Evolutionary conservation across 352 stramenopile genomes (phyloP).

Genomic region (Peronospora farinosa): DNA sequence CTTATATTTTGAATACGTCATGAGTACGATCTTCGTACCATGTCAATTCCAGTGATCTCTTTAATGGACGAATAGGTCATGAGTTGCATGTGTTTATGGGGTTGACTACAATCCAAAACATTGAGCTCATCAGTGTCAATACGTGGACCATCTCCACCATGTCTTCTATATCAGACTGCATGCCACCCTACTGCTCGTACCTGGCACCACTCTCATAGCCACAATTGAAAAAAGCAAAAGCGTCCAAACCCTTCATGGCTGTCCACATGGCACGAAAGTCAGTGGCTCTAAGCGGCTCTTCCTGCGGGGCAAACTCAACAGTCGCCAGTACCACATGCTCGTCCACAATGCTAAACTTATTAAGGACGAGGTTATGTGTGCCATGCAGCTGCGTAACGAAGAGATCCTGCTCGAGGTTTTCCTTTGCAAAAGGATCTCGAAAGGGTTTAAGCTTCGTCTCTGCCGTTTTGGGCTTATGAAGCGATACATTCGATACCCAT

Average conservation of each 20-base stretch:
- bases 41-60: slow-evolving; percentile 47
- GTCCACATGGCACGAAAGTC: slow-evolving; percentile 74
- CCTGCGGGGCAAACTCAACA: slow-evolving; percentile 63
- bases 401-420: slow-evolving; percentile 64
- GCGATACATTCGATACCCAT: slow-evolving; percentile 37
- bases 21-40: slow-evolving; percentile 27
- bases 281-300: slow-evolving; percentile 36
- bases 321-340: slow-evolving; percentile 76
- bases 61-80: slow-evolving; percentile 76
- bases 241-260: slow-evolving; percentile 58
- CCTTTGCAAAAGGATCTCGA: slow-evolving; percentile 64
- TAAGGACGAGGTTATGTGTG: slow-evolving; percentile 76
- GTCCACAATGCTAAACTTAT: slow-evolving; percentile 78
- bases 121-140: slow-evolving; percentile 4
- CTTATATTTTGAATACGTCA: slow-evolving; percentile 1
- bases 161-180: not conserved
- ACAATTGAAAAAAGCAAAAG: slow-evolving; percentile 83
- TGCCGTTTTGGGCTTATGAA: slow-evolving; percentile 35
- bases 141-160: not conserved
- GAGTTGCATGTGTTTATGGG: slow-evolving; percentile 86
- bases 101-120: slow-evolving; percentile 41
- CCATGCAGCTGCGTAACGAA: slow-evolving; percentile 56
- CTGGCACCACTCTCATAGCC: slow-evolving; percentile 74
- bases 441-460: slow-evolving; percentile 30
- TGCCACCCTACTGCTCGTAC: slow-evolving; percentile 18